Conservation (phyloP, 2,329 filamentous ascomycete genomes). For the Daldinia sp. region DNA sequence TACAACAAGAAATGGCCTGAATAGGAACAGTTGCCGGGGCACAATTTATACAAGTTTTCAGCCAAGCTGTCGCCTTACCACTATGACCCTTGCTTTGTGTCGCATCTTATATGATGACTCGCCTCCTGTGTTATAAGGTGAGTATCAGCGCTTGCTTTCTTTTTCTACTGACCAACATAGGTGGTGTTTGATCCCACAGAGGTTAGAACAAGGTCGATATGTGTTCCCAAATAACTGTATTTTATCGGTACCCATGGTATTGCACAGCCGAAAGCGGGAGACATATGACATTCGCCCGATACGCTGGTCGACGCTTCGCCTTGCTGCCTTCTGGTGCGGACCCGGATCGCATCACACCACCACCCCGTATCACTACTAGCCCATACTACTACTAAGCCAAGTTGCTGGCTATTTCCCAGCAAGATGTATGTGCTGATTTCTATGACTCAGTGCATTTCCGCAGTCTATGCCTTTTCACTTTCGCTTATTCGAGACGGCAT, state of each 20-base stretch:
- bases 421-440: neutral
- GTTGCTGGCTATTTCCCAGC: neutral
- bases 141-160: constrained; percentile 25
- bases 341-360: constrained; percentile 16
- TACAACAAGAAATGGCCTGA: constrained; percentile 20
- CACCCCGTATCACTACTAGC: neutral
- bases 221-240: constrained; percentile 31
- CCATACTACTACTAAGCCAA: constrained; percentile 6
- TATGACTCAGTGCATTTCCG: neutral
- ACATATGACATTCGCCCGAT: constrained; percentile 34
- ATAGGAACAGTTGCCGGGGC: constrained; percentile 20
- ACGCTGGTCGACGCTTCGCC: constrained; percentile 5
- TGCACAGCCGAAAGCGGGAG: constrained; percentile 40
- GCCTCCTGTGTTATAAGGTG: constrained; percentile 40
- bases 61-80: constrained; percentile 26
- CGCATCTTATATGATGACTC: constrained; percentile 28
- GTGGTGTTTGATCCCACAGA: constrained; percentile 46
- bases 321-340: constrained; percentile 14
- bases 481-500: constrained; percentile 14
- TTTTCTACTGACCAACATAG: constrained; percentile 21
- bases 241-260: constrained; percentile 27
- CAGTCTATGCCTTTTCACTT: neutral
- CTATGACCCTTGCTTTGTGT: constrained; percentile 26
- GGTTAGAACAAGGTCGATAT: constrained; percentile 37
- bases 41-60: constrained; percentile 7